Evolutionary conservation across 2,329 filamentous ascomycete genomes (phyloP).

Genomic region (Parafenestella ontariensis): DNA sequence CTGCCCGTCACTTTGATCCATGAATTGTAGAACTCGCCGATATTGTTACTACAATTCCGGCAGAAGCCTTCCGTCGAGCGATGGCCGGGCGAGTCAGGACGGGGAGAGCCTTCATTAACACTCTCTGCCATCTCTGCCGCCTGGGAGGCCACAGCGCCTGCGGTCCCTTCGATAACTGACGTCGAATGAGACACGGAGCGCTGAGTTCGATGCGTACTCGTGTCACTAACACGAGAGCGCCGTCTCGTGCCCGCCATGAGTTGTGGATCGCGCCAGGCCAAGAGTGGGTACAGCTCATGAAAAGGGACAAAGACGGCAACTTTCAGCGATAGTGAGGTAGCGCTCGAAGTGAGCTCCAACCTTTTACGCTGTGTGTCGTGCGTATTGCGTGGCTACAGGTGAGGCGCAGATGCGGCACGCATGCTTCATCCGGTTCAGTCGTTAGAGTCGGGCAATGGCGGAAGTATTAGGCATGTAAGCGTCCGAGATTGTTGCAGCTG

Average conservation of each 20-base stretch:
- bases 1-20: constrained; percentile 44
- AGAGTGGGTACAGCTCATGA: constrained; percentile 4
- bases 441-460: background rate
- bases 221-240: constrained; percentile 29
- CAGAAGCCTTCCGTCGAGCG: constrained; percentile 40
- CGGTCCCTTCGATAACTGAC: constrained; percentile 8
- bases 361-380: background rate
- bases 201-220: constrained; percentile 17
- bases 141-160: constrained; percentile 1
- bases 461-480: background rate
- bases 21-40: constrained; percentile 49
- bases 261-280: background rate
- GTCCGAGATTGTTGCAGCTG: background rate
- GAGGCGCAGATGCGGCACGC: background rate
- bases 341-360: background rate
- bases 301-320: constrained; percentile 5
- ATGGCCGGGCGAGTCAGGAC: constrained; percentile 15
- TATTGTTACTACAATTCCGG: constrained; percentile 30
- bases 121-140: constrained; percentile 14
- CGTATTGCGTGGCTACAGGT: constrained; percentile 1
- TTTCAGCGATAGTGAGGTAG: background rate
- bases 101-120: constrained; percentile 18
- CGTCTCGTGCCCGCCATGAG: constrained; percentile 34
- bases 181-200: constrained; percentile 16
- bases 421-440: background rate